Evolutionary conservation across 2,329 filamentous ascomycete genomes (phyloP), one percentile per base, ranked within the genome.

Genomic region (Colletotrichum kahawae): DNA sequence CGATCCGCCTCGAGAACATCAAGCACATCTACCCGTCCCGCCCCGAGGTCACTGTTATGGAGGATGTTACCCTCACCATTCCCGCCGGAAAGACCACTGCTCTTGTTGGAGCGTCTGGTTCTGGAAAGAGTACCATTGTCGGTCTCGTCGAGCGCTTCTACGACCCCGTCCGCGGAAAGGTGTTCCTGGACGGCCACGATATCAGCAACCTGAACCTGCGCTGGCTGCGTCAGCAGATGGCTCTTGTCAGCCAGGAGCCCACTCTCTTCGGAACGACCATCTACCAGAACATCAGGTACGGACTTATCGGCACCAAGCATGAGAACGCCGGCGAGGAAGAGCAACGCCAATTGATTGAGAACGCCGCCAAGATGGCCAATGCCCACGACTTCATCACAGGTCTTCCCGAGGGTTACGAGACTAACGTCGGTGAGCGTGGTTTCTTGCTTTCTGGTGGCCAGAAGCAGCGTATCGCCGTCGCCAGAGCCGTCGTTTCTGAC

Each of bases 381-480:
- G 96, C 96, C 1, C 96, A 98, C 82, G 95, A 98, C 78, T 99
- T 99, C 82, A 93, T 99, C 78, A 90, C 88, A 7, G 85, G 89
- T 14, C 90, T 98, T 2, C 95, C 97, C 0, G 94, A 98, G 78
- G 94, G 94, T 3, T 98, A 98, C 80, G 91, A 98, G 78, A 98
- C 97, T 0, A 93, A 97, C 78, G 96, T 98, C n/a, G 97, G 97
- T 71, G 95, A 98, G 84, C 93, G 96, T 77, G 97, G 97, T 12
- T 98, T 98, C 82, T 86, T 98, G 67, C 89, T 99, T 10, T 98
- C 95, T 70, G 97, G 97, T 82, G 97, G 97, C 43, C 97, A 99
- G 85, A 98, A 98, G 84, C 97, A 98, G 85, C 95, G 97, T 79
- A 97, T 98, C 81, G 96, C 96, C 14, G 98, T 98, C 83, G 95